Base-by-base conservation (phyloP, 257 asterid genomes). In the Solanum phureja region DNA sequence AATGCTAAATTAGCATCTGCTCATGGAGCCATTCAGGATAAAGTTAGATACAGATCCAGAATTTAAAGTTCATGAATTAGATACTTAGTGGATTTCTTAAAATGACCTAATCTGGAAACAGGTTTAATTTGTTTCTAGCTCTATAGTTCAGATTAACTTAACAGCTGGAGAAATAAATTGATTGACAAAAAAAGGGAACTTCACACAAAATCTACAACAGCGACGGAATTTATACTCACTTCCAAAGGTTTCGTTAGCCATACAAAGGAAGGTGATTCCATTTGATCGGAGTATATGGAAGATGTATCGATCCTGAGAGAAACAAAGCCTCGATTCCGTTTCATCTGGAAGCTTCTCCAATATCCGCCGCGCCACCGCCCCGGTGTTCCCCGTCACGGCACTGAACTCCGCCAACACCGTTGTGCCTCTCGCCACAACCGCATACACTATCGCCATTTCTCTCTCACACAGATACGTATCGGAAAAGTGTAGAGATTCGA, bases 211-310 rank as follows among this genome's bases (percentile, higher is more conserved):
- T 7, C 18, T 21, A 42, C n/a, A 8, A 35, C 35, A 52, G 60
- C 52, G 42, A 24, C 18, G 46, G 40, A 81, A 56, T 14, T 46
- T 83, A 64, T 71, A 40, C 94, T 93, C 90, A 97, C 99, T 94
- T 90, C 99, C 99, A 69, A 96, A 97, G 88, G 98, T 91, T 74
- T 96, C 98, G 88, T 95, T 97, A 42, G 99, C 99, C 99, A 97
- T 97, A 97, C 99, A 97, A 87, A 97, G 99, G 90, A 91, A 97
- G 19, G 93, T 91, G 83, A 97, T 92, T 88, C 98, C 99, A 91
- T 96, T 95, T 18, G 98, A 93, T 85, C 94, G 92, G 89, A 97
- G 97, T 83, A 97, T 96, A 90, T 97, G 99, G 86, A 97, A 97
- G 87, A 97, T 97, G 88, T 95, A 97, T 12, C 98, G 96, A 93